Percentiles rank a stretch among this genome's conserved stretches.
Evolutionary conservation across 140 eudicot species (phyloP).

Genomic region (Senecio squalidus): DNA sequence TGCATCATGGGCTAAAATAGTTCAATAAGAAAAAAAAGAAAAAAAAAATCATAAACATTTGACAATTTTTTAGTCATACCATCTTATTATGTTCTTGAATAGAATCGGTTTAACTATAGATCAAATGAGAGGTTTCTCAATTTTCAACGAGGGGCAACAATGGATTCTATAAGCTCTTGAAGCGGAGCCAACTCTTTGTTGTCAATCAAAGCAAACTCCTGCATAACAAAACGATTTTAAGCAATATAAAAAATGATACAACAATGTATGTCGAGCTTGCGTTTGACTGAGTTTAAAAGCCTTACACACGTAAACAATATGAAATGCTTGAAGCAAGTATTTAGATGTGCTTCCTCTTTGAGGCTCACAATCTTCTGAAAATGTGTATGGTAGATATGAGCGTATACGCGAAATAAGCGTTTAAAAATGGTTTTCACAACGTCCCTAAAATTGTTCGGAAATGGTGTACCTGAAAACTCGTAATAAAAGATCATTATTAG

Average conservation of each 20-base stretch:
- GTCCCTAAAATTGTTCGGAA: constrained; percentile 85
- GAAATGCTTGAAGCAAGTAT: constrained; percentile 97
- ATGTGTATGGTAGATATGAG: constrained; percentile 88
- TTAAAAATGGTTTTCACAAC: constrained; percentile 86
- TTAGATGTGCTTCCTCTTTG: constrained; percentile 87
- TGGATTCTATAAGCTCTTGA: constrained; percentile 86
- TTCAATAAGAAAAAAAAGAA: no score
- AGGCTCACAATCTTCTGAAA: constrained; percentile 90
- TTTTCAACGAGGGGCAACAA: constrained; percentile 54
- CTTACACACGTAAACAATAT: constrained; percentile 86
- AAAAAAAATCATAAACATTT: constrained; percentile 15
- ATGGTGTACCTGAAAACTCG: constrained; percentile 60
- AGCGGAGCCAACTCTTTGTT: constrained; percentile 95
- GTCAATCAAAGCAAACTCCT: constrained; percentile 81
- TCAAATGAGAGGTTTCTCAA: constrained; percentile 3
- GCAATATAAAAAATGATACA: neutral
- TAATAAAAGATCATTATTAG: neutral
- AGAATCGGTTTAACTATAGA: constrained; percentile 12
- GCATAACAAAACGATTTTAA: constrained; percentile 16
- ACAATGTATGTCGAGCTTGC: neutral
- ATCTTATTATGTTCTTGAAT: constrained; percentile 27
- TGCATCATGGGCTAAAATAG: constrained; percentile 8
- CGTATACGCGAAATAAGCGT: constrained; percentile 88
- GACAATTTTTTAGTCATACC: constrained; percentile 18
- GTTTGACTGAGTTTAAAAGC: neutral